Evolutionary conservation across 345 rosid genomes (phyloP).

Genomic region (Alliaria petiolata): DNA sequence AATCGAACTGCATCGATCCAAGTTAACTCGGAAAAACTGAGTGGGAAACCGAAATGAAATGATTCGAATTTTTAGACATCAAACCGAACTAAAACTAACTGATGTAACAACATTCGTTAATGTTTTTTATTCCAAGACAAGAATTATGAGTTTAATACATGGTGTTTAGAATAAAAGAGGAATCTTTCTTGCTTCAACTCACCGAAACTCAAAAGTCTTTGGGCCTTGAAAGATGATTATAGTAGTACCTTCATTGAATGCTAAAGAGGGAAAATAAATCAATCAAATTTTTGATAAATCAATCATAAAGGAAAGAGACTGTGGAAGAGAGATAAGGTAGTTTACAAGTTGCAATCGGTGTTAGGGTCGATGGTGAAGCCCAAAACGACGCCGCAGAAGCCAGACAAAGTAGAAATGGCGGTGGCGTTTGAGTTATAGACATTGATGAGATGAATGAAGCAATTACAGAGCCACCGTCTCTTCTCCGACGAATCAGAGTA

Average conservation of each 20-base stretch:
- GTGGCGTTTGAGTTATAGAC: constrained; percentile 53
- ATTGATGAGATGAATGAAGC: constrained; percentile 46
- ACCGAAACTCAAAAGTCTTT: too few species aligned
- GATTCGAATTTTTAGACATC: neutral
- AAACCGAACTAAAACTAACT: too few species aligned
- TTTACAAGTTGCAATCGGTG: constrained; percentile 60
- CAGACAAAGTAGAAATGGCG: constrained; percentile 64
- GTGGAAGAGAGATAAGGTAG: neutral
- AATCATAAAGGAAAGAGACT: neutral
- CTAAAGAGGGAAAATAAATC: neutral
- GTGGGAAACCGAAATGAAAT: too few species aligned
- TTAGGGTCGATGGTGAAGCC: constrained; percentile 67
- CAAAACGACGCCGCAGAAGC: constrained; percentile 64
- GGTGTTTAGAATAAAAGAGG: neutral
- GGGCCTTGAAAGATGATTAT: neutral
- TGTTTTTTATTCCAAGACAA: too few species aligned
- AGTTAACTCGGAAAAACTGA: neutral
- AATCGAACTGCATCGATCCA: neutral
- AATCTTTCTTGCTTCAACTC: neutral
- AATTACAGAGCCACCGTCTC: constrained; percentile 40
- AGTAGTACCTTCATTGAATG: constrained; percentile 18
- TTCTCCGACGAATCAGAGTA: constrained; percentile 34
- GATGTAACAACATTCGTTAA: too few species aligned
- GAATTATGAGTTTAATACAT: neutral
- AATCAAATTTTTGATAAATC: neutral